Evolutionary conservation across 345 rosid species (phyloP).

Genomic region (Arabidopsis arenosa): DNA sequence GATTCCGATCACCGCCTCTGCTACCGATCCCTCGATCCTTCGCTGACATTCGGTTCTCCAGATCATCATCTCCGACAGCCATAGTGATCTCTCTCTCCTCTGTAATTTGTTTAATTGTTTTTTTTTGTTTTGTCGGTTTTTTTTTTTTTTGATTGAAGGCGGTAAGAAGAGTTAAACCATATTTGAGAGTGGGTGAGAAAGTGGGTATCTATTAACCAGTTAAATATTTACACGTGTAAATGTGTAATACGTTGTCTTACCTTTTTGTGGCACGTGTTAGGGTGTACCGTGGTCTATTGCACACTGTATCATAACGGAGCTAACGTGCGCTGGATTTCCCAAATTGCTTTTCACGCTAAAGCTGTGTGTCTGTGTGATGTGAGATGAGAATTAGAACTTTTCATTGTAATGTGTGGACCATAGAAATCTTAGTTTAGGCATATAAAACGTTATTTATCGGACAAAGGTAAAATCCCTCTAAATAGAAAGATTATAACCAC

Average conservation of each 20-base stretch:
- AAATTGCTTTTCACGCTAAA: conserved; percentile 10
- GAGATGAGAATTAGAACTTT: not conserved
- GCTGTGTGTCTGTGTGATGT: not conserved
- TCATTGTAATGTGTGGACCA: no score
- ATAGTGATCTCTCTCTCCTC: conserved; percentile 32
- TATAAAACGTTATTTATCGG: no score
- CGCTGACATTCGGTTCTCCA: conserved; percentile 43
- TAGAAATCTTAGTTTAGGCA: no score
- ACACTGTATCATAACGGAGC: not conserved
- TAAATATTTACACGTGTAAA: not conserved
- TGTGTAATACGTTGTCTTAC: not conserved
- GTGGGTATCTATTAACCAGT: conserved; percentile 22
- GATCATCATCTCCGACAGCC: conserved; percentile 43
- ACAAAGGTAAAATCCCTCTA: no score
- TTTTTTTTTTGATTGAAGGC: conserved; percentile 19
- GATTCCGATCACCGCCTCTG: conserved; percentile 40
- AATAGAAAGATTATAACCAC: no score
- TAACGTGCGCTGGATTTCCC: conserved; percentile 8
- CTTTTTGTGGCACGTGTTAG: conserved; percentile 11
- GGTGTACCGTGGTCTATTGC: conserved; percentile 4
- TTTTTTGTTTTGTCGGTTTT: not conserved
- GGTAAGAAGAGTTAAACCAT: conserved; percentile 35
- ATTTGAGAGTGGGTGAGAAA: conserved; percentile 40
- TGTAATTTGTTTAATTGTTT: conserved; percentile 20
- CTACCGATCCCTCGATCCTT: conserved; percentile 42